These are phyloP conservation scores for Pseudogymnoascus sp. DNA, from an alignment of 2,329 filamentous ascomycete species.

Conservation along the genomic window DNA sequence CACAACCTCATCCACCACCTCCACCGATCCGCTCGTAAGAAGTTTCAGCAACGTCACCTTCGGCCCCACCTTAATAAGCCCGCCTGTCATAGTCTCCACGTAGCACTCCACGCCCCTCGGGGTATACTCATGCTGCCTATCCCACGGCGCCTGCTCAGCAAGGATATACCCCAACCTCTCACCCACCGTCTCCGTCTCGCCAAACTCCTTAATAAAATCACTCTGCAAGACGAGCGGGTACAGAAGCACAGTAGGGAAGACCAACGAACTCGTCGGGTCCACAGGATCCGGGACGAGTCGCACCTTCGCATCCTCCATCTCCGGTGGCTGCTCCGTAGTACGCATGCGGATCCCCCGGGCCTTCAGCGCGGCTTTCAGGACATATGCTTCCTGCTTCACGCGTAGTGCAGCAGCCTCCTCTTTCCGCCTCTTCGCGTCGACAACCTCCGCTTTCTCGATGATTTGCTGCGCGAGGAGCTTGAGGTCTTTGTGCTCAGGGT, in stretches of 20 bases:
- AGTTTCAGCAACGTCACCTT: conserved; percentile 73
- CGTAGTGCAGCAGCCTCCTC: conserved; percentile 51
- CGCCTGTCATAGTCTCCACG: conserved; percentile 74
- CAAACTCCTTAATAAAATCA: conserved; percentile 86
- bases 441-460: conserved; percentile 46
- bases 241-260: conserved; percentile 73
- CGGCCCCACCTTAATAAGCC: conserved; percentile 83
- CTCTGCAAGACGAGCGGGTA: conserved; percentile 78
- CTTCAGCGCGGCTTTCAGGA: conserved; percentile 59
- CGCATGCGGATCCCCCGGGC: conserved; percentile 66
- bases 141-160: conserved; percentile 70
- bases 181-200: conserved; percentile 66
- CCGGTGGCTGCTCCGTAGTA: conserved; percentile 64
- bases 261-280: conserved; percentile 64
- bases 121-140: conserved; percentile 60
- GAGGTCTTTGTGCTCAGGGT: conserved; percentile 63
- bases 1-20: conserved; percentile 81
- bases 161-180: conserved; percentile 83
- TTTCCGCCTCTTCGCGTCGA: conserved; percentile 50
- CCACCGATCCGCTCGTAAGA: conserved; percentile 68
- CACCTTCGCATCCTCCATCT: conserved; percentile 79
- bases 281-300: conserved; percentile 64
- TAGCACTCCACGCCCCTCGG: conserved; percentile 70
- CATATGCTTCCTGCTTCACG: conserved; percentile 49
- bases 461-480: conserved; percentile 58